Evolutionary conservation across 257 asterid species (phyloP).

Genomic region (Nyctanthes arbortristis): DNA sequence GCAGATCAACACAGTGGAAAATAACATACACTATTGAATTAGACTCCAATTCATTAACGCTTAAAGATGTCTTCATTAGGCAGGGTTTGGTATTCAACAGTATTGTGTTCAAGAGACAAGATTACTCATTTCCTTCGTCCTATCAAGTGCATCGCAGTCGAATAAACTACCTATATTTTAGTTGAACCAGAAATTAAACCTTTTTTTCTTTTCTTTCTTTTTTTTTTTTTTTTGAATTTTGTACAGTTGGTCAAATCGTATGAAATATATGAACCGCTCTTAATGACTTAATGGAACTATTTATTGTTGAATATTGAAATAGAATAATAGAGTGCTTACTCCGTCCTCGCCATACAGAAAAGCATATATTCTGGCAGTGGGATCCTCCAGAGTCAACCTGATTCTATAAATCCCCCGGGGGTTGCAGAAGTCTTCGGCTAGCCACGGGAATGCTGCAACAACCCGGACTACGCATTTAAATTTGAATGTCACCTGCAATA

Average conservation of each 20-base stretch:
- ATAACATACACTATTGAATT: background rate
- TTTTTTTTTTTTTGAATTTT: too few relatives aligned
- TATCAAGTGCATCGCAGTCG: background rate
- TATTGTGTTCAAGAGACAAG: background rate
- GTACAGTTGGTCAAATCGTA: too few relatives aligned
- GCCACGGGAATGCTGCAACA: constrained; percentile 68
- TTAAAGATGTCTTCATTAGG: background rate
- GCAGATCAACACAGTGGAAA: constrained; percentile 15
- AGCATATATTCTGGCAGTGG: constrained; percentile 88
- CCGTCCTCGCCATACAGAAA: constrained; percentile 69
- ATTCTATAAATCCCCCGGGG: constrained; percentile 64
- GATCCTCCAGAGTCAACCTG: constrained; percentile 85
- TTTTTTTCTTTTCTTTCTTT: too few relatives aligned
- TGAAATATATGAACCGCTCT: too few relatives aligned
- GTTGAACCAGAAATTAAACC: too few relatives aligned
- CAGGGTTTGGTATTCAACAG: too few relatives aligned
- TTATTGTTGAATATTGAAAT: background rate
- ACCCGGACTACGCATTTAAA: constrained; percentile 73
- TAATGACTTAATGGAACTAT: background rate
- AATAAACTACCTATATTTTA: too few relatives aligned
- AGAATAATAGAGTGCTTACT: constrained; percentile 39
- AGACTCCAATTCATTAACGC: background rate
- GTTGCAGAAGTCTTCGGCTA: constrained; percentile 46
- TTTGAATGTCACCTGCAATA: constrained; percentile 58
- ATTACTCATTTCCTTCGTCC: background rate